Percentiles rank a stretch among this genome's conserved stretches.
Evolutionary conservation across 352 stramenopile species (phyloP).

Genomic region (Peronosclerospora sorghi): DNA sequence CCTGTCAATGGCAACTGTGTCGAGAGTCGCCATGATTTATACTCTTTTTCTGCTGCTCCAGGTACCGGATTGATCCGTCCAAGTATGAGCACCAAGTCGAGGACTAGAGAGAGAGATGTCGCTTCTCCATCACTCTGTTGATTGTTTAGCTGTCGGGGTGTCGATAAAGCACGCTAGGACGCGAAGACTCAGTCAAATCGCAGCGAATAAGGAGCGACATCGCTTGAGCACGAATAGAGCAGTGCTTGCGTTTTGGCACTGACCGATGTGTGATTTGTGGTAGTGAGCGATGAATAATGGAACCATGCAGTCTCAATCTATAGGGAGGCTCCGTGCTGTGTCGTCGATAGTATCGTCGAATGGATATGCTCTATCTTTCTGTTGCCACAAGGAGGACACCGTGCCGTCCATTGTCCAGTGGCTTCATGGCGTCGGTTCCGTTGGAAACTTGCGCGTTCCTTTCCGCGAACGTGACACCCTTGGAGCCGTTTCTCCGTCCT

Average conservation of each 20-base stretch:
- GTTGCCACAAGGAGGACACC: slow-evolving; percentile 4
- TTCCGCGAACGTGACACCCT: slow-evolving; percentile 17
- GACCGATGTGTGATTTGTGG: slow-evolving; percentile 13
- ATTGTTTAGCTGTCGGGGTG: slow-evolving; percentile 54
- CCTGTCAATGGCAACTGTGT: too few relatives aligned
- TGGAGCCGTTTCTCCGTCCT: slow-evolving; percentile 23
- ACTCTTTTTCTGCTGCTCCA: slow-evolving; percentile 7
- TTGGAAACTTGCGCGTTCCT: slow-evolving; percentile 12
- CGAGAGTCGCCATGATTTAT: too few relatives aligned
- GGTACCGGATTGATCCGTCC: slow-evolving; percentile 63
- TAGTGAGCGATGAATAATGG: background rate
- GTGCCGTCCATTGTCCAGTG: background rate
- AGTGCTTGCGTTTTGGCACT: slow-evolving; percentile 34
- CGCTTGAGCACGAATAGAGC: too few relatives aligned
- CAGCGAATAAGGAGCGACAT: slow-evolving; percentile 3
- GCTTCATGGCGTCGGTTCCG: background rate
- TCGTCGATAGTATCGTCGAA: slow-evolving; percentile 1
- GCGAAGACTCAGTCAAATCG: slow-evolving; percentile 31
- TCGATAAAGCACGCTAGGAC: slow-evolving; percentile 70
- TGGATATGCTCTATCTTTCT: slow-evolving; percentile 12
- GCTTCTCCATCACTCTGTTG: slow-evolving; percentile 45
- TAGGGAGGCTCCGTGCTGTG: slow-evolving; percentile 5
- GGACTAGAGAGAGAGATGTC: slow-evolving; percentile 21
- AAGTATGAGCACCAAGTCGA: slow-evolving; percentile 56
- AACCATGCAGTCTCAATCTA: background rate